These are phyloP conservation scores for Ascomycota sp. DNA, from an alignment of 2,329 filamentous ascomycete genomes.

Conservation along the genomic window DNA sequence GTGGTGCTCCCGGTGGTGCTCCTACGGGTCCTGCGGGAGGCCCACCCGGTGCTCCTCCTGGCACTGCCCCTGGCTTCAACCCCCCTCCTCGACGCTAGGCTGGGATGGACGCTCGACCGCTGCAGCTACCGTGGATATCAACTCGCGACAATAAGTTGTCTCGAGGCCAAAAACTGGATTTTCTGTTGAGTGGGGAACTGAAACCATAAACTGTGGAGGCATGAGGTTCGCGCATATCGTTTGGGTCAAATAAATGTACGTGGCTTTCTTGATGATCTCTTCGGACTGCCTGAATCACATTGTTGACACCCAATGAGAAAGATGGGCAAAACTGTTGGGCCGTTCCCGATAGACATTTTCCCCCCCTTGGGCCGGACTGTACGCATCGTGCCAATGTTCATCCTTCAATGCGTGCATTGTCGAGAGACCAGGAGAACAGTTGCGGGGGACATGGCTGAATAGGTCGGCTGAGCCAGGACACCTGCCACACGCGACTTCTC, in stretches of 20 bases:
- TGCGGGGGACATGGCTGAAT: neutral
- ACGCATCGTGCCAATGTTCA: too few species aligned
- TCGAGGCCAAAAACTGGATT: constrained; percentile 6
- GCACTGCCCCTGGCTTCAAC: constrained; percentile 53
- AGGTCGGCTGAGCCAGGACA: neutral
- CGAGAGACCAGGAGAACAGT: too few species aligned
- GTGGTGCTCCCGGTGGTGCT: constrained; percentile 7
- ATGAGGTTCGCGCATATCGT: constrained; percentile 1
- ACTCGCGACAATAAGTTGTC: constrained; percentile 8
- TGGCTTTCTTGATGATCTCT: constrained; percentile 2
- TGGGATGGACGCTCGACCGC: constrained; percentile 8
- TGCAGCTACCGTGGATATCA: constrained; percentile 6
- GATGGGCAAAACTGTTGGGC: neutral
- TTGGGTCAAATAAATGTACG: constrained; percentile 3
- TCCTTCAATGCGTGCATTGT: too few species aligned
- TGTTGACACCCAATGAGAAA: constrained; percentile 1
- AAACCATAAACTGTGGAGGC: neutral
- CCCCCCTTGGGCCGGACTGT: too few species aligned
- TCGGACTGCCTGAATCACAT: neutral
- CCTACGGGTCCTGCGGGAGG: too few species aligned
- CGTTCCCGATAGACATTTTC: neutral
- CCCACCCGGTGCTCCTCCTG: constrained; percentile 22
- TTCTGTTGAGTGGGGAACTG: constrained; percentile 3
- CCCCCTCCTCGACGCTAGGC: constrained; percentile 41
- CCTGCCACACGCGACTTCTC: neutral